Base-by-base conservation (phyloP, 148 eudicot genomes). In the Rhododendron kiyosumense region DNA sequence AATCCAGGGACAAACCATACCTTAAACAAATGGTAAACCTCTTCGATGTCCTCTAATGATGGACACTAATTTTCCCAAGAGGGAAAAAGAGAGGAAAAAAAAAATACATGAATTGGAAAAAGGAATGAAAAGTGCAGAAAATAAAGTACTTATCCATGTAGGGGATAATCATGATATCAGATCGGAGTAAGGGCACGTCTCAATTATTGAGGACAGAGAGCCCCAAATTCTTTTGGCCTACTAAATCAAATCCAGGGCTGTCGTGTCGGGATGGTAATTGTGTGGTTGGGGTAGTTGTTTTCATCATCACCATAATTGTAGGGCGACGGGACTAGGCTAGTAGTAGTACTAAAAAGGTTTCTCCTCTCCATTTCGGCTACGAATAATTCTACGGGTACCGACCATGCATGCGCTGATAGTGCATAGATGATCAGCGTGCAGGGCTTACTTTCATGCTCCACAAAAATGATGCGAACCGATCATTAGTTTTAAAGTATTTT, bases 161-260 rank as follows among this genome's bases (percentile, higher is more conserved):
- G 36, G 36, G 85, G 87, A 88, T 82, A 85, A 36, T 84, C 84
- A 84, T 79, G 18, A 12, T 59, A 54, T 71, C 76, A 71, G 76
- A 71, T 71, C 30, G 78, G 28, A 71, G 3, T 18, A 54, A 84
- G 74, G 36, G 82, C 67, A 75, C 10, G 26, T 46, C 12, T 49
- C 80, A 82, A 88, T 88, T 61, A 88, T 85, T 88, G 82, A 85
- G 41, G 83, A 81, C 65, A 73, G 54, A 73, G 54, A 83, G 63
- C 85, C 75, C 82, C 82, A 73, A 43, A 65, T 36, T 80, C 52
- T 67, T 52, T 51, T 75, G 85, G 52, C 87, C 85, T 88, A 85
- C 87, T 82, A 67, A 41, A 82, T 75, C 87, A 78, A 67, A 67
- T 26, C 74, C 74, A 3, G 67, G 82, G 57, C 75, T 78, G 26